These are phyloP conservation scores for Neurospora sp. DNA, from an alignment of 495 filamentous ascomycete species.

Conservation along the genomic window DNA sequence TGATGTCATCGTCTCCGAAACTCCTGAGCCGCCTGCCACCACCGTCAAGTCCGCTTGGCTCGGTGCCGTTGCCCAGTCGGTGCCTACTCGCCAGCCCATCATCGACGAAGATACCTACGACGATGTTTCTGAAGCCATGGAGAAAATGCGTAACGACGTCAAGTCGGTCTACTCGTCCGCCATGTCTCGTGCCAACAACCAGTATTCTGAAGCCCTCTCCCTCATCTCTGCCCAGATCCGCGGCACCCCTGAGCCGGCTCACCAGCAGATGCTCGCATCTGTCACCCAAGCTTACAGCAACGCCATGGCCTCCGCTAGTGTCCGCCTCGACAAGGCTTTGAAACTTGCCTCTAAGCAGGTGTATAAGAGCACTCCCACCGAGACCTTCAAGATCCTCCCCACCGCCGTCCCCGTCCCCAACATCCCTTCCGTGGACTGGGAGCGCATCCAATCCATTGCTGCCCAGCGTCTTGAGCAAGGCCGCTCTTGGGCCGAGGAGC, in stretches of 20 bases:
- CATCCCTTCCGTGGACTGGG: conserved; percentile 28
- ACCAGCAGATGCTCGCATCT: conserved; percentile 53
- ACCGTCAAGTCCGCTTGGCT: conserved; percentile 32
- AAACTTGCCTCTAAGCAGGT: conserved; percentile 34
- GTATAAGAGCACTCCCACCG: conserved; percentile 32
- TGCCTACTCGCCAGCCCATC: conserved; percentile 29
- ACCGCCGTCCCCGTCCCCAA: conserved; percentile 9
- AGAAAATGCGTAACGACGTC: conserved; percentile 44
- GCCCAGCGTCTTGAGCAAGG: conserved; percentile 55
- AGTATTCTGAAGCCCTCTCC: conserved; percentile 57
- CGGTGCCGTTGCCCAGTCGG: conserved; percentile 35
- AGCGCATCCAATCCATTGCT: conserved; percentile 44
- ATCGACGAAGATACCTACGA: conserved; percentile 29
- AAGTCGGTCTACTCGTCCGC: conserved; percentile 51
- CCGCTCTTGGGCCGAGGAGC: conserved; percentile 52
- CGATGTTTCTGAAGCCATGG: conserved; percentile 54
- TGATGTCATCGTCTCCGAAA: neutral
- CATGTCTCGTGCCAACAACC: conserved; percentile 46
- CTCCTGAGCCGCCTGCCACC: conserved; percentile 1
- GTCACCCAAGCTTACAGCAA: conserved; percentile 60
- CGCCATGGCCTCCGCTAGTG: conserved; percentile 50
- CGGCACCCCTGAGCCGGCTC: conserved; percentile 53
- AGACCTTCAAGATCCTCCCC: conserved; percentile 25
- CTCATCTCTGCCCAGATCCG: conserved; percentile 54
- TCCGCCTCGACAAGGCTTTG: conserved; percentile 41